Evolutionary conservation across 2,329 filamentous ascomycete species (phyloP).

Genomic region (Corniculantispora saksenae): DNA sequence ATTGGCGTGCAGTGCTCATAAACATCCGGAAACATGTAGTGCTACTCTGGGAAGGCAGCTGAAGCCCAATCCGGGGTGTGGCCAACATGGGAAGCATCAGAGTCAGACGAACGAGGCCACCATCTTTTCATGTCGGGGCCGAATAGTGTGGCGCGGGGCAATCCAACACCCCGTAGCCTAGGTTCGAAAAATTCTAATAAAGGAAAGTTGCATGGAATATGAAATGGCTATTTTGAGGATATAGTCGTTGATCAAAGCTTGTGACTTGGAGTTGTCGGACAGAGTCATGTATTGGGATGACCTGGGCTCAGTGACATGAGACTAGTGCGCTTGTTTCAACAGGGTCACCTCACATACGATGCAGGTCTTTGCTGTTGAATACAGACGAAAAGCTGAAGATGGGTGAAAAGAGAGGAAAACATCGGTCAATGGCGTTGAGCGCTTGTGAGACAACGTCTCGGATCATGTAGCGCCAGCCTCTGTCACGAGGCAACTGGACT

Average conservation of each 20-base stretch:
- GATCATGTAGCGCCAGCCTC: neutral
- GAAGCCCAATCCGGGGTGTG: neutral
- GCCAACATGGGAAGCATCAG: neutral
- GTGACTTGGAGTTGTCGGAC: neutral
- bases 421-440: neutral
- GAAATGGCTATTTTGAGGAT: neutral
- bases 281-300: neutral
- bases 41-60: neutral
- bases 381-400: neutral
- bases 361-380: neutral
- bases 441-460: conserved; percentile 10
- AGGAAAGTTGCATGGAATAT: no score
- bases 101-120: neutral
- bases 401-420: neutral
- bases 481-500: neutral
- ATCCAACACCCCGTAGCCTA: no score
- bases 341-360: neutral
- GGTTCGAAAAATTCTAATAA: no score
- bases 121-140: neutral
- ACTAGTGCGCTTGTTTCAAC: neutral
- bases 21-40: neutral
- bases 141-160: neutral
- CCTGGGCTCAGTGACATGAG: neutral
- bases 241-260: no score
- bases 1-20: neutral